Conservation (phyloP, 2,329 filamentous ascomycete genomes). For the Alternaria burnsii region DNA sequence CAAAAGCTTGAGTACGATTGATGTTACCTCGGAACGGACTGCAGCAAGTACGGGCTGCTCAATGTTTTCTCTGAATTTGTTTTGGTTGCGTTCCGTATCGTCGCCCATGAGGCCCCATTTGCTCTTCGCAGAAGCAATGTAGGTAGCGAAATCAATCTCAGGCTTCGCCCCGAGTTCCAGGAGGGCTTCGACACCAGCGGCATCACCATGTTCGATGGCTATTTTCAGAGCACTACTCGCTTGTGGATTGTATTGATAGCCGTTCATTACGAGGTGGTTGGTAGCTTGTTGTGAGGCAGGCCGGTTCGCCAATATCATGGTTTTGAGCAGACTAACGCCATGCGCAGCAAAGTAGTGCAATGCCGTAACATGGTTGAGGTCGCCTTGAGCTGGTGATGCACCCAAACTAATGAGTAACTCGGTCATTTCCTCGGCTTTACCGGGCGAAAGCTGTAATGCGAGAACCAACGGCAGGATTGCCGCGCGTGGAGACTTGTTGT, state of each 20-base stretch:
- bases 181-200: conserved; percentile 49
- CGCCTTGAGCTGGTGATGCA: conserved; percentile 76
- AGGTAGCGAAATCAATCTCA: conserved; percentile 63
- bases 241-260: conserved; percentile 42
- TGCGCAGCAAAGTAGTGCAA: conserved; percentile 60
- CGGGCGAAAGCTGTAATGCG: conserved; percentile 69
- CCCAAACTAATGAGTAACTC: conserved; percentile 72
- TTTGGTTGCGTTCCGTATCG: conserved; percentile 58
- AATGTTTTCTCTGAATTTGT: conserved; percentile 57
- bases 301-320: conserved; percentile 68
- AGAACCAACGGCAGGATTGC: conserved; percentile 76
- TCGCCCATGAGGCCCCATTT: conserved; percentile 48
- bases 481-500: conserved; percentile 59
- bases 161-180: conserved; percentile 67
- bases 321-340: conserved; percentile 18
- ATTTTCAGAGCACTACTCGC: conserved; percentile 64
- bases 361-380: conserved; percentile 69
- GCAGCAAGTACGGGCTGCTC: conserved; percentile 75
- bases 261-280: conserved; percentile 66
- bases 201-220: conserved; percentile 52
- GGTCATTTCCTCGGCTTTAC: conserved; percentile 72
- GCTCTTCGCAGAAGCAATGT: conserved; percentile 65
- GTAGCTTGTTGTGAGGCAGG: conserved; percentile 69
- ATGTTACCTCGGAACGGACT: conserved; percentile 59
- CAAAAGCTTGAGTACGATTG: conserved; percentile 67